These are phyloP conservation scores for Nyctanthes arbortristis DNA, from an alignment of 257 asterid species.

Conservation along the genomic window DNA sequence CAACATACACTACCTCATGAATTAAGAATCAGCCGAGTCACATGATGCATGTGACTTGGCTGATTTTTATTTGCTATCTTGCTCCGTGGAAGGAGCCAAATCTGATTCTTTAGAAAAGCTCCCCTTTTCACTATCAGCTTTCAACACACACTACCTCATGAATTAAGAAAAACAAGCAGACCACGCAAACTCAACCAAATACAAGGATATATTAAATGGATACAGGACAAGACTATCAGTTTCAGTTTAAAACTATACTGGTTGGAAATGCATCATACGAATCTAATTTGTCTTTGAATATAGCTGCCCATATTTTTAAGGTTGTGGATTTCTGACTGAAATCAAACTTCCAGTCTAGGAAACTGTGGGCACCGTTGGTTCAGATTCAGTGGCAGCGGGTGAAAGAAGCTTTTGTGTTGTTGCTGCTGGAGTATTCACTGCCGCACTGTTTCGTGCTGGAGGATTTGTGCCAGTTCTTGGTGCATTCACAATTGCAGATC, in stretches of 20 bases:
- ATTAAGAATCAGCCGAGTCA: too few species aligned
- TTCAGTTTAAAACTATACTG: background rate
- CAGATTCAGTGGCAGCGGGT: constrained; percentile 19
- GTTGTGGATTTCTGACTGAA: constrained; percentile 4
- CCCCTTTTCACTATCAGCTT: too few species aligned
- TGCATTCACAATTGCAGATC: constrained; percentile 27
- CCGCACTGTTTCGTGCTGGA: constrained; percentile 30
- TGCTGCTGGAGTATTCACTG: constrained; percentile 21
- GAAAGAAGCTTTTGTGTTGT: constrained; percentile 13
- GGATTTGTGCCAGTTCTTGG: constrained; percentile 38
- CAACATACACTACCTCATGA: too few species aligned
- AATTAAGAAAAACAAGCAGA: too few species aligned
- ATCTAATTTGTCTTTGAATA: background rate
- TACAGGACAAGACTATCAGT: background rate
- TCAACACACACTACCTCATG: too few species aligned
- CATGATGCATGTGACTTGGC: too few species aligned
- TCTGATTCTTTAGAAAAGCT: too few species aligned
- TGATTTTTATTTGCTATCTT: too few species aligned
- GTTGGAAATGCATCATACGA: background rate
- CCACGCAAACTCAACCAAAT: background rate
- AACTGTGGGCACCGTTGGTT: background rate
- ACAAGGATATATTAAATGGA: background rate
- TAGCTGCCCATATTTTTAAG: background rate
- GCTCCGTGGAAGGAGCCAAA: too few species aligned
- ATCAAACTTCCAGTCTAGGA: constrained; percentile 18